Evolutionary conservation across 768 basidiomycete species (phyloP).

Genomic region (Tubosaeta sp.): DNA sequence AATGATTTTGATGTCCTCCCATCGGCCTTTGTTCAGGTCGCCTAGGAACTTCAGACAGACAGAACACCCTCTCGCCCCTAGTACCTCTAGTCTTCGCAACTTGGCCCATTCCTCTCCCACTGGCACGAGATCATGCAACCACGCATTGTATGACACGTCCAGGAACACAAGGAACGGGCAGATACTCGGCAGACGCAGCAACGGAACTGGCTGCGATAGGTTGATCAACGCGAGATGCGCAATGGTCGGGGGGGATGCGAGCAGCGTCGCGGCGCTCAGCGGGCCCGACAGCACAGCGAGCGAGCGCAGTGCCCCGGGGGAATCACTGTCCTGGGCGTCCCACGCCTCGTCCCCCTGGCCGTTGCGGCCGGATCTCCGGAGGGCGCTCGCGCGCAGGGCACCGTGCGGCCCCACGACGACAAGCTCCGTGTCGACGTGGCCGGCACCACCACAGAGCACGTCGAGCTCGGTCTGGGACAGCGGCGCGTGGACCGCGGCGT

Average conservation of each 20-base stretch:
- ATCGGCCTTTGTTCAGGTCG: conserved; percentile 56
- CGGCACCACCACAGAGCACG: conserved; percentile 44
- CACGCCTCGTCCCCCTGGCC: conserved; percentile 33
- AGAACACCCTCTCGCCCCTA: conserved; percentile 55
- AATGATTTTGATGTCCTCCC: conserved; percentile 59
- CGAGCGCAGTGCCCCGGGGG: conserved; percentile 34
- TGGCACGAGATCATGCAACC: conserved; percentile 35
- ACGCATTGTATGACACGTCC: conserved; percentile 65
- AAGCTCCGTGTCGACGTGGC: conserved; percentile 60
- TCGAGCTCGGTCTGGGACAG: conserved; percentile 47
- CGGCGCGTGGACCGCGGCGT: conserved; percentile 55
- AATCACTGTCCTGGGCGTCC: conserved; percentile 41
- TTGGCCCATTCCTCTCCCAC: conserved; percentile 56
- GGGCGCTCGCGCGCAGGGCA: conserved; percentile 40
- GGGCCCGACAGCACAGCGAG: conserved; percentile 49
- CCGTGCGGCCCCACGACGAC: conserved; percentile 57
- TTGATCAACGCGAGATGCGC: conserved; percentile 58
- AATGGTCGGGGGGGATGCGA: conserved; percentile 59
- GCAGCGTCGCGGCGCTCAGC: conserved; percentile 41
- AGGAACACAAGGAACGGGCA: conserved; percentile 61
- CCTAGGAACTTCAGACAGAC: conserved; percentile 39
- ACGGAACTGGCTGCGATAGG: conserved; percentile 42
- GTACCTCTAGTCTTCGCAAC: conserved; percentile 47
- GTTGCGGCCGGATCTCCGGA: conserved; percentile 22
- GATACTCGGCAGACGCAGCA: conserved; percentile 53